These are phyloP conservation scores for Quercus agrifolia DNA, from an alignment of 306 rosid species.

Conservation along the genomic window DNA sequence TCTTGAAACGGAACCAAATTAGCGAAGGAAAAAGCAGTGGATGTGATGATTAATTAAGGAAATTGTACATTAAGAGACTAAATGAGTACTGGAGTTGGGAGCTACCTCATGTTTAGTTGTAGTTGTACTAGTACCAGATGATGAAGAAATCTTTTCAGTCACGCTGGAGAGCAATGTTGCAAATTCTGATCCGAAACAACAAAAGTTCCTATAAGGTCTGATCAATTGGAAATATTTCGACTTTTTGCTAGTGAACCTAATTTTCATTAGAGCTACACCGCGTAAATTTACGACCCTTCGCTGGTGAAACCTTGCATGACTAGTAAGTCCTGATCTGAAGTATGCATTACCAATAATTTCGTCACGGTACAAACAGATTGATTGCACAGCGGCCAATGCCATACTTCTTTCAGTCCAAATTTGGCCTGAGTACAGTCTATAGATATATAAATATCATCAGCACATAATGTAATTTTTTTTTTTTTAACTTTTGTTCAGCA, in stretches of 20 bases:
- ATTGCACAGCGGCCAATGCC: constrained; percentile 37
- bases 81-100: neutral
- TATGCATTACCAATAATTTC: constrained; percentile 24
- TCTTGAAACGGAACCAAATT: constrained; percentile 11
- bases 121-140: constrained; percentile 14
- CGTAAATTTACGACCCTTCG: constrained; percentile 34
- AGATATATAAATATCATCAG: neutral
- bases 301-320: constrained; percentile 31
- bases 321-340: constrained; percentile 28
- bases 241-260: constrained; percentile 32
- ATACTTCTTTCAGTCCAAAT: constrained; percentile 13
- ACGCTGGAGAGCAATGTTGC: constrained; percentile 22
- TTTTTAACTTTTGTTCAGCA: neutral
- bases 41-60: neutral
- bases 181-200: constrained; percentile 28
- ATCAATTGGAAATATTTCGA: constrained; percentile 28
- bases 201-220: constrained; percentile 25
- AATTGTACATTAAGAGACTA: constrained; percentile 1
- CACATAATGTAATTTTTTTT: neutral
- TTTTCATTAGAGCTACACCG: constrained; percentile 32
- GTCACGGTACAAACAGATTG: constrained; percentile 32
- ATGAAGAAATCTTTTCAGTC: constrained; percentile 27
- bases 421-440: constrained; percentile 22
- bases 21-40: neutral
- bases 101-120: constrained; percentile 35